Evolutionary conservation across 164 flowering plant genomes (phyloP), one percentile per base, ranked within the genome.

Genomic region (Stephania yunnanensis): DNA sequence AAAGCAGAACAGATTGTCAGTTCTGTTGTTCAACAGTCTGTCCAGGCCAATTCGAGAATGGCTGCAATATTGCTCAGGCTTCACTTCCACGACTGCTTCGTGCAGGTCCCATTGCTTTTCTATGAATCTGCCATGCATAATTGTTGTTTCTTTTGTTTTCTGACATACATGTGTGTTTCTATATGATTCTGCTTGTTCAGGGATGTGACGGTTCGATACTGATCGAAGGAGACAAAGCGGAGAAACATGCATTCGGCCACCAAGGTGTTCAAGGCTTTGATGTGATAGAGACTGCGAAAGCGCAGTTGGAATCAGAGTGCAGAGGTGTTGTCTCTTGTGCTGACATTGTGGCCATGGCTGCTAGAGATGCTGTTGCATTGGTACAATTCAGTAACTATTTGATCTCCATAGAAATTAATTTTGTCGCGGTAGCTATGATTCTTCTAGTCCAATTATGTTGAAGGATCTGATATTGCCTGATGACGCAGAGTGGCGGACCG

Each of bases 121-220:
- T 53, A 20, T 64, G 25, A 53, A 65, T 67, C 70, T 22, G 67
- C 65, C 78, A 67, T 72, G 77, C 81, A 71, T 58, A 71, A 69
- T 79, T 66, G 71, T 13, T 61, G 64, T 68, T 25, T 68, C 13
- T 36, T 22, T 15, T 50, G 55, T 50, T 50, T 50, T 20, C 42
- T 36, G 42, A 8, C 55, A 1, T 29, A 44, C 17, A 55, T 45
- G 5, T 4, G 10, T 29, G 30, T 4, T n/a, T 55, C 17, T 30
- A 48, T 45, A 87, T 87, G 15, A 45, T n/a, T 68, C 31, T 71
- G 7, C 20, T 58, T 15, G 20, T 58, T 10, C 55, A 91, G 93
- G 98, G 97, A 0, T 93, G 98, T 74, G 98, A 93, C 73, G 98
- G 89, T 5, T 93, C 98, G 42, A 90, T 93, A 63, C 81, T 93